Evolutionary conservation across 2,329 filamentous ascomycete genomes (phyloP).

Genomic region (Ceratocystis ficicola): DNA sequence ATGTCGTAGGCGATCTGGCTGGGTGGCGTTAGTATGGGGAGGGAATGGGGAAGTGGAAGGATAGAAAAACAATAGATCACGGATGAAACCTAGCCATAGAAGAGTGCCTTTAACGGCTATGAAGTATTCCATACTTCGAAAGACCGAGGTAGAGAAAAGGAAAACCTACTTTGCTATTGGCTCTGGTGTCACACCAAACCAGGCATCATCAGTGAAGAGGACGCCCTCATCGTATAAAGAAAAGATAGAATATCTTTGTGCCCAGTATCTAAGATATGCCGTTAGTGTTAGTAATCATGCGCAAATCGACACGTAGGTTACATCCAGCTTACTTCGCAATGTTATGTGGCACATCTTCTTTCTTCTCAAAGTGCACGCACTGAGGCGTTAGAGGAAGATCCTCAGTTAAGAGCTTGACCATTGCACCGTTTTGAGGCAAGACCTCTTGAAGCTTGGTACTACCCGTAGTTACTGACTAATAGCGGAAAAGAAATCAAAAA

Average conservation of each 20-base stretch:
- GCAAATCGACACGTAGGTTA: background rate
- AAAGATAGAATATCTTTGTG: conserved; percentile 79
- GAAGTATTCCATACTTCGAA: too few relatives aligned
- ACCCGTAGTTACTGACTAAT: too few relatives aligned
- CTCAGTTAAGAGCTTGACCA: conserved; percentile 11
- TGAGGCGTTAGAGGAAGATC: conserved; percentile 45
- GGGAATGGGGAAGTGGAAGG: background rate
- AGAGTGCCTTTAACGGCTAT: too few relatives aligned
- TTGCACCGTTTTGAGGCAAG: background rate
- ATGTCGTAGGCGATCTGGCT: conserved; percentile 69
- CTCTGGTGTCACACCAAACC: conserved; percentile 95
- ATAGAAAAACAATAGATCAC: background rate
- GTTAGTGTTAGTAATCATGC: conserved; percentile 5
- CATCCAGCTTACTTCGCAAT: conserved; percentile 58
- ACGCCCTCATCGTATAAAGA: conserved; percentile 76
- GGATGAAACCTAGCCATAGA: too few relatives aligned
- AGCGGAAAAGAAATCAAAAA: too few relatives aligned
- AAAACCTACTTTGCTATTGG: conserved; percentile 63
- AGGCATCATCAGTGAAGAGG: conserved; percentile 82
- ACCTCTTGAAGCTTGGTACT: background rate
- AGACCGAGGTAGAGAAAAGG: background rate
- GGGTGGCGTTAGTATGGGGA: conserved; percentile 23
- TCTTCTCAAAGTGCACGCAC: conserved; percentile 62
- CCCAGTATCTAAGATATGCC: conserved; percentile 58
- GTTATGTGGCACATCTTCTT: conserved; percentile 64